phyloP scores from a whole-genome alignment of 2,329 filamentous ascomycete genomes.

The Diaporthe longicolla region DNA sequence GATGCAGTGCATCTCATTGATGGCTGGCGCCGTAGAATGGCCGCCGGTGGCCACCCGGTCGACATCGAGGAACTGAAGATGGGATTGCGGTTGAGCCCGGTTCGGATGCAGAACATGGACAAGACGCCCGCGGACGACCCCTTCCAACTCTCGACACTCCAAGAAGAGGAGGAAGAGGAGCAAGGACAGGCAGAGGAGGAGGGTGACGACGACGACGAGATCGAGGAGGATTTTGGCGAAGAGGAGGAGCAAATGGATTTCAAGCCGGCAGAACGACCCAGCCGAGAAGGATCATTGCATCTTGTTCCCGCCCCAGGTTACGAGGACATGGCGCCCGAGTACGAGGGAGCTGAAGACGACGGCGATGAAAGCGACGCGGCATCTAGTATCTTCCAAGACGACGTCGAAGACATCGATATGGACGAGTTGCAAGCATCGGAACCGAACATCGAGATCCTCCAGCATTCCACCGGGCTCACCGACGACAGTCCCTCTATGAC shows the following conservation, averaged over 20 bases:
- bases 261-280: slow-evolving; percentile 47
- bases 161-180: slow-evolving; percentile 55
- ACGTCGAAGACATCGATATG: slow-evolving; percentile 55
- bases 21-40: slow-evolving; percentile 89
- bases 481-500: slow-evolving; percentile 54
- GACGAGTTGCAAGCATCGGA: slow-evolving; percentile 59
- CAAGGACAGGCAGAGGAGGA: slow-evolving; percentile 46
- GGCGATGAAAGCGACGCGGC: slow-evolving; percentile 55
- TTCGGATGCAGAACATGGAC: slow-evolving; percentile 67
- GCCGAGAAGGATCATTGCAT: slow-evolving; percentile 56
- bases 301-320: slow-evolving; percentile 56
- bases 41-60: slow-evolving; percentile 76
- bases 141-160: slow-evolving; percentile 60
- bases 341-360: slow-evolving; percentile 47
- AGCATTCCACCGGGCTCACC: slow-evolving; percentile 53
- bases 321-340: slow-evolving; percentile 48
- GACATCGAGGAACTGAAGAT: slow-evolving; percentile 77
- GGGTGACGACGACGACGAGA: slow-evolving; percentile 38
- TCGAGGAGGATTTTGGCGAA: slow-evolving; percentile 48
- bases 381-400: slow-evolving; percentile 61
- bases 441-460: slow-evolving; percentile 61
- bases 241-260: slow-evolving; percentile 43
- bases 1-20: slow-evolving; percentile 94
- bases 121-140: slow-evolving; percentile 58
- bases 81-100: slow-evolving; percentile 75